Conservation (phyloP, 768 basidiomycete species). For the Daedaleopsis nitida region DNA sequence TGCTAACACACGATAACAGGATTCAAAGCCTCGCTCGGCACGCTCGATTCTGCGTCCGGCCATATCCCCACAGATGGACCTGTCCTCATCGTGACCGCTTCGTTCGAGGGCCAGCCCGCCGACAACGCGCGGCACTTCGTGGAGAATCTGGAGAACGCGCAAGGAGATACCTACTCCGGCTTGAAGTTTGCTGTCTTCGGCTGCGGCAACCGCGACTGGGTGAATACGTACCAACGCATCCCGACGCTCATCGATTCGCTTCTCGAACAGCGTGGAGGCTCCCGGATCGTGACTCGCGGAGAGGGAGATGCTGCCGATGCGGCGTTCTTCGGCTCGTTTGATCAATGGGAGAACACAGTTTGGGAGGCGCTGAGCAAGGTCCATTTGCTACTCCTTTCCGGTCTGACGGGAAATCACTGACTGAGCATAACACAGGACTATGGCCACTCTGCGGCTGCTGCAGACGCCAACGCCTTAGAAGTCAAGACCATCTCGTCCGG, state of each 20-base stretch:
- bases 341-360: slow-evolving; percentile 41
- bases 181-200: slow-evolving; percentile 50
- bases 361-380: slow-evolving; percentile 41
- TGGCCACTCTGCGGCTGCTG: slow-evolving; percentile 16
- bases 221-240: slow-evolving; percentile 47
- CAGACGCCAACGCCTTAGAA: slow-evolving; percentile 21
- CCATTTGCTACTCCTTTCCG: too few species aligned
- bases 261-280: slow-evolving; percentile 36
- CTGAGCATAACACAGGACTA: slow-evolving; percentile 31
- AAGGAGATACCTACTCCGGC: slow-evolving; percentile 29
- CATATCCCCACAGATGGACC: slow-evolving; percentile 45
- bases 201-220: slow-evolving; percentile 53
- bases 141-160: slow-evolving; percentile 38
- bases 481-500: slow-evolving; percentile 36
- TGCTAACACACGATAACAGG: slow-evolving; percentile 31
- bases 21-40: slow-evolving; percentile 40
- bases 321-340: slow-evolving; percentile 46
- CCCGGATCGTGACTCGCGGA: slow-evolving; percentile 39
- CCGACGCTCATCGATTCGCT: slow-evolving; percentile 42
- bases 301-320: slow-evolving; percentile 44
- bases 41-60: slow-evolving; percentile 41
- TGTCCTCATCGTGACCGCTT: slow-evolving; percentile 47
- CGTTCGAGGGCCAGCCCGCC: slow-evolving; percentile 52
- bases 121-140: slow-evolving; percentile 50
- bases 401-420: too few species aligned